A percentile compares a stretch with the other conserved stretches of the same genome.
These are phyloP conservation scores for Ogataea kodamae DNA, from an alignment of 805 yeast species.

Conservation along the genomic window DNA sequence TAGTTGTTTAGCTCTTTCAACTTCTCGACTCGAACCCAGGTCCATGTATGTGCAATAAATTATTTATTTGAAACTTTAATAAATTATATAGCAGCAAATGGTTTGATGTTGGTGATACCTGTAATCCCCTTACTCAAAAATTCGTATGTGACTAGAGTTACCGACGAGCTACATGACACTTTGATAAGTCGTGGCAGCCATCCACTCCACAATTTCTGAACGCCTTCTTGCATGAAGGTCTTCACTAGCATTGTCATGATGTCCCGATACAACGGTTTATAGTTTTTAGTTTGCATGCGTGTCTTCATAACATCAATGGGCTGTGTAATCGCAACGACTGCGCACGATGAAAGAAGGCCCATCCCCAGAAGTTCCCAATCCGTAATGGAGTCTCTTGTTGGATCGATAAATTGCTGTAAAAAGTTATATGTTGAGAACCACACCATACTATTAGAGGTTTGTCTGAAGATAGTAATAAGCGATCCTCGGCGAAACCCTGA, in stretches of 20 bases:
- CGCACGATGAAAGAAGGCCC: slow-evolving; percentile 64
- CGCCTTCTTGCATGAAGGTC: slow-evolving; percentile 45
- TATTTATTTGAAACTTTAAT: no score
- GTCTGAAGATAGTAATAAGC: slow-evolving; percentile 77
- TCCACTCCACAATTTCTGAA: slow-evolving; percentile 51
- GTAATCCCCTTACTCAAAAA: slow-evolving; percentile 46
- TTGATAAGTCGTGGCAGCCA: slow-evolving; percentile 67
- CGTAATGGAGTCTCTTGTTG: slow-evolving; percentile 45
- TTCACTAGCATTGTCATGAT: slow-evolving; percentile 53
- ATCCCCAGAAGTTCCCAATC: slow-evolving; percentile 34
- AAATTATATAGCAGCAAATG: slow-evolving; percentile 28
- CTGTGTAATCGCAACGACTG: slow-evolving; percentile 77
- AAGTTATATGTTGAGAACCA: slow-evolving; percentile 82
- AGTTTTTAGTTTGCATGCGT: slow-evolving; percentile 75
- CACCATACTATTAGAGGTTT: slow-evolving; percentile 71
- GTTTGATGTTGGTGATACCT: slow-evolving; percentile 25
- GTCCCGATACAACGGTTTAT: slow-evolving; percentile 55
- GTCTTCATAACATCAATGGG: slow-evolving; percentile 88
- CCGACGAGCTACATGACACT: slow-evolving; percentile 67
- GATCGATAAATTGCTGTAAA: slow-evolving; percentile 65
- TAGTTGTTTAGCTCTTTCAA: no score
- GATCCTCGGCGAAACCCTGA: slow-evolving; percentile 82
- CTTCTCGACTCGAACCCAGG: no score
- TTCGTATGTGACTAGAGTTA: slow-evolving; percentile 63
- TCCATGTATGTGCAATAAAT: slow-evolving; percentile 1